Evolutionary conservation across 306 rosid species (phyloP), one percentile per base, ranked within the genome.

Genomic region (Albizia julibrissin): DNA sequence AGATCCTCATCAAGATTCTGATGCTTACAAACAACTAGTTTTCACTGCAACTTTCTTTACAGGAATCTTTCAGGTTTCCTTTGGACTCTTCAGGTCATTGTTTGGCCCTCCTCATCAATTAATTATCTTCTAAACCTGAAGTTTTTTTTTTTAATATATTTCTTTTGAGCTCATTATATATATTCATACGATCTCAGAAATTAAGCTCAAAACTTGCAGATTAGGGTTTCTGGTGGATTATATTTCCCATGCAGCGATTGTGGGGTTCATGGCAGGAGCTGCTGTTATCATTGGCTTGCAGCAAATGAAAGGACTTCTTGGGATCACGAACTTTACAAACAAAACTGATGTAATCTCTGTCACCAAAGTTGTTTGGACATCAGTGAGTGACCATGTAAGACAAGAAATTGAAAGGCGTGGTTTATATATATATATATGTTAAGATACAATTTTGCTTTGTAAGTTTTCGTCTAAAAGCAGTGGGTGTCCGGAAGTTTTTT

Each of bases 201-300:
- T 6, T 37, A 37, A 29, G 39, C 40, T 64, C 69, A 64, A 64
- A 62, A 12, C 29, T 29, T 64, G 69, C 69, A 64, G 69, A 39
- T 64, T 64, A 27, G 69, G 69, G 8, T 64, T 64, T 64, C 19
- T 27, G 69, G 69, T 64, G 40, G 69, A 64, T 64, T 64, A 64
- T 64, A 29, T 29, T 64, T 64, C 69, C 40, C 69, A 64, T 64
- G 69, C 69, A 27, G 34, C 69, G 3, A 64, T 64, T 29, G 69
- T 29, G 39, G 69, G 69, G 40, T 64, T 64, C 69, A 13, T 27
- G 69, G 69, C 69, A 14, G 69, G 69, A 64, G 69, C 69, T 29
- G 69, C 69, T 29, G 69, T 64, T 29, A 64, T 64, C 40, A 64
- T 64, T 29, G 40, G 69, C 21, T 31, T 29, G 5, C 40, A 64